Percentiles rank a stretch among this genome's conserved stretches.
Evolutionary conservation across 2,329 filamentous ascomycete genomes (phyloP).

Genomic region (Pseudocercospora fijiensis): DNA sequence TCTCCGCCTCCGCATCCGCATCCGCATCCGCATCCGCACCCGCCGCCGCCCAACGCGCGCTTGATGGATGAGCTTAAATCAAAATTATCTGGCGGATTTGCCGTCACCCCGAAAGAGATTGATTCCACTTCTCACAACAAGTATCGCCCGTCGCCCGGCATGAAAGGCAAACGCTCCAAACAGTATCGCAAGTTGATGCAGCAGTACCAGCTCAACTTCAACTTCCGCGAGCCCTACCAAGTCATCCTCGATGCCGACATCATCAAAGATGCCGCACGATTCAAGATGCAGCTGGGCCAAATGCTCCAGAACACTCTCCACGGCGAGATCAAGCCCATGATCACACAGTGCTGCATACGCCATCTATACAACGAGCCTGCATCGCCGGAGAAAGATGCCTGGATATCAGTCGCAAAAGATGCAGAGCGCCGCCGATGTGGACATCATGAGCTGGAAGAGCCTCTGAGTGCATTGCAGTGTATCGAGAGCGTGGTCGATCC

Average conservation of each 20-base stretch:
- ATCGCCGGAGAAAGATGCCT: slow-evolving; percentile 47
- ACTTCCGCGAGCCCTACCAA: slow-evolving; percentile 80
- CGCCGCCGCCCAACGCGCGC: no score
- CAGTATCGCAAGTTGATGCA: slow-evolving; percentile 91
- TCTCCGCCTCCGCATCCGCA: background rate
- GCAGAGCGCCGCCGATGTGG: slow-evolving; percentile 75
- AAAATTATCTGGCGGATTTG: background rate
- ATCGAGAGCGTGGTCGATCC: slow-evolving; percentile 74
- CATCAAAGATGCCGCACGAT: slow-evolving; percentile 74
- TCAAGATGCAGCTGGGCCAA: slow-evolving; percentile 83
- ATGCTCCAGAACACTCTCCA: slow-evolving; percentile 80
- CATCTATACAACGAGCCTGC: slow-evolving; percentile 62
- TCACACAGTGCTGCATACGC: slow-evolving; percentile 77
- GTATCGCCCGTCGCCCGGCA: slow-evolving; percentile 48
- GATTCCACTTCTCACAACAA: no score
- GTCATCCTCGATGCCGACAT: slow-evolving; percentile 92
- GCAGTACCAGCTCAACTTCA: slow-evolving; percentile 84
- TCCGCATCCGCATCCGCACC: background rate
- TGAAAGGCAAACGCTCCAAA: slow-evolving; percentile 68
- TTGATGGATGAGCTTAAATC: background rate
- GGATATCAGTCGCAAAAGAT: slow-evolving; percentile 72
- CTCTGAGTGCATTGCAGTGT: slow-evolving; percentile 69
- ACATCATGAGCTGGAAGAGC: slow-evolving; percentile 72
- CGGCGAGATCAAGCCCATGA: slow-evolving; percentile 81
- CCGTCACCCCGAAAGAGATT: background rate